Conservation (phyloP, 2,329 filamentous ascomycete species). For the Coniochaeta sp. region DNA sequence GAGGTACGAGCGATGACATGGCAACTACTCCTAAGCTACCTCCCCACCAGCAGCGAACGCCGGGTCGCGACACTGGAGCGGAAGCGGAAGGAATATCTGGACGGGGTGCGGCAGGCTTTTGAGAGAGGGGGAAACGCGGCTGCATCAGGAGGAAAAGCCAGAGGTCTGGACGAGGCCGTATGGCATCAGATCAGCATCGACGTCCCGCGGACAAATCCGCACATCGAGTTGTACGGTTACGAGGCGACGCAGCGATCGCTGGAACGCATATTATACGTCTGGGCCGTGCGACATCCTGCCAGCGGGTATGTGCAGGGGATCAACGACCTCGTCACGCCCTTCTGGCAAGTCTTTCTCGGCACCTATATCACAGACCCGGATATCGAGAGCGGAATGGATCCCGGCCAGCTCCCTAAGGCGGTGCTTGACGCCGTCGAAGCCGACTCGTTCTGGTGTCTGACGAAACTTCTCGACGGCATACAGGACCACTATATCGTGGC, state of each 20-base stretch:
- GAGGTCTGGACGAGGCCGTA: conserved; percentile 85
- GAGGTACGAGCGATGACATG: conserved; percentile 99
- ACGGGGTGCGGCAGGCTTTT: conserved; percentile 72
- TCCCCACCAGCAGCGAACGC: conserved; percentile 93
- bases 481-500: conserved; percentile 99
- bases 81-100: conserved; percentile 93
- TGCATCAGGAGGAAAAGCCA: conserved; percentile 9
- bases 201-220: conserved; percentile 90
- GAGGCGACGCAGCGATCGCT: conserved; percentile 92
- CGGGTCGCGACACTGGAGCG: conserved; percentile 83
- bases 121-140: conserved; percentile 50
- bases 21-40: conserved; percentile 90
- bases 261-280: conserved; percentile 92
- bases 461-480: conserved; percentile 95
- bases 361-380: conserved; percentile 92
- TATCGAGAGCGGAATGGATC: conserved; percentile 93
- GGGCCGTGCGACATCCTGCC: conserved; percentile 94
- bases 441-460: conserved; percentile 97
- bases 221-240: conserved; percentile 90
- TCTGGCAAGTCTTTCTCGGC: conserved; percentile 95
- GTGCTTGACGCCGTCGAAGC: conserved; percentile 96
- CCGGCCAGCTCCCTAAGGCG: conserved; percentile 80
- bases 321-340: conserved; percentile 94
- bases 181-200: conserved; percentile 99
- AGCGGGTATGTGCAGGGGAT: conserved; percentile 98